Percentiles rank a stretch among this genome's conserved stretches.
These are phyloP conservation scores for Trichodelitschia bisporula DNA, from an alignment of 495 filamentous ascomycete genomes.

Conservation along the genomic window DNA sequence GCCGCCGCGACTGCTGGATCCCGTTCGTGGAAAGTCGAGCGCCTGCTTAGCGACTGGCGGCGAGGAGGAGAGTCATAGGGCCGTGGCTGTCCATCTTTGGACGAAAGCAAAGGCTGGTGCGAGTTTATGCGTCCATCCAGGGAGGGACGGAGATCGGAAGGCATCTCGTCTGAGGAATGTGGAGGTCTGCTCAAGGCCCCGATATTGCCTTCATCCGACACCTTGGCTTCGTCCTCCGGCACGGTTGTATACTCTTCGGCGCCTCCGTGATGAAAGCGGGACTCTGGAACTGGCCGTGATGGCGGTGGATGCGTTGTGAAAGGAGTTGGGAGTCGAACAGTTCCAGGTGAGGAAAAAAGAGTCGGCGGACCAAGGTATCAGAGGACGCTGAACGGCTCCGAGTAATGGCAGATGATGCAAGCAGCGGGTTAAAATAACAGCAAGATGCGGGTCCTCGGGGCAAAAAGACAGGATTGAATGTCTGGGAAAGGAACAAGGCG, in stretches of 20 bases:
- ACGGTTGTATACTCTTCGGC: not conserved
- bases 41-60: conserved; percentile 14
- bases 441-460: no score
- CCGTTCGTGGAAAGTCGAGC: conserved; percentile 34
- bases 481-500: no score
- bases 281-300: not conserved
- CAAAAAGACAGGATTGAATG: no score
- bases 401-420: no score
- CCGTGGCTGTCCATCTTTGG: conserved; percentile 2
- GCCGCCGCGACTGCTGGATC: conserved; percentile 32
- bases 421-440: no score
- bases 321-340: no score
- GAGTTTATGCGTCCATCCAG: conserved; percentile 5
- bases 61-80: conserved; percentile 11
- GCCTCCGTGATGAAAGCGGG: not conserved
- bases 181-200: not conserved
- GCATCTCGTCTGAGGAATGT: conserved; percentile 7
- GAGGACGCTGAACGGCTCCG: no score
- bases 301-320: not conserved
- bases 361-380: no score
- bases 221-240: not conserved
- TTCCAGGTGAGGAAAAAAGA: no score
- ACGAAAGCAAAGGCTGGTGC: conserved; percentile 5
- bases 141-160: conserved; percentile 11
- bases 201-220: not conserved